Evolutionary conservation across 179 eudicot genomes (phyloP).

Genomic region (Silene noctiflora): DNA sequence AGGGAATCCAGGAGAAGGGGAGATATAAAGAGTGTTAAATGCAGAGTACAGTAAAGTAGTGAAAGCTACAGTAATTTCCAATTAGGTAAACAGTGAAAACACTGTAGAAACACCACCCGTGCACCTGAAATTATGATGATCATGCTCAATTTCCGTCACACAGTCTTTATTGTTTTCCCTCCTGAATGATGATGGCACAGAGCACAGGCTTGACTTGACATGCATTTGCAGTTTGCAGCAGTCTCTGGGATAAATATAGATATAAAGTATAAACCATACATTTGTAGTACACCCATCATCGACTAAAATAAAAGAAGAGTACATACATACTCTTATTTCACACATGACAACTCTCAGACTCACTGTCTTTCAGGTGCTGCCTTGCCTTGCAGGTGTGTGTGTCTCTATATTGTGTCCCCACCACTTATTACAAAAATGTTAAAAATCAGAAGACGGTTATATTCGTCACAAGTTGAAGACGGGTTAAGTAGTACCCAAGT

Average conservation of each 20-base stretch:
- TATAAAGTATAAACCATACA: too few relatives aligned
- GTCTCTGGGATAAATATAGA: too few relatives aligned
- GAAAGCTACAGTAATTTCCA: slow-evolving; percentile 16
- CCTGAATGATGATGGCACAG: too few relatives aligned
- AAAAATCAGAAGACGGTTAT: too few relatives aligned
- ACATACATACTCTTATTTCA: too few relatives aligned
- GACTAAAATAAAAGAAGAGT: not conserved
- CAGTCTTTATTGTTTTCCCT: too few relatives aligned
- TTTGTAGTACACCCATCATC: too few relatives aligned
- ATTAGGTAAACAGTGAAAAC: not conserved
- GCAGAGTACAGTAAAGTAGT: not conserved
- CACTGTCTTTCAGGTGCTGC: not conserved
- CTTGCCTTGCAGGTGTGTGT: not conserved
- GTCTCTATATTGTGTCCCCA: not conserved
- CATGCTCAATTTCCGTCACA: slow-evolving; percentile 6
- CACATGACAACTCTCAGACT: not conserved
- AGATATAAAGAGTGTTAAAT: not conserved
- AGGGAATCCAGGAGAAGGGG: not conserved
- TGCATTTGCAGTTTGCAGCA: slow-evolving; percentile 4
- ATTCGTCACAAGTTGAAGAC: too few relatives aligned
- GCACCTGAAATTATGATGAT: slow-evolving; percentile 25
- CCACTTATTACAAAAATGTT: too few relatives aligned
- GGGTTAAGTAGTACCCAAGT: too few relatives aligned
- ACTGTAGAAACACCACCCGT: slow-evolving; percentile 11
- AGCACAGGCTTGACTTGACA: slow-evolving; percentile 14